Evolutionary conservation across 306 rosid species (phyloP).

Genomic region (Vigna mungo): DNA sequence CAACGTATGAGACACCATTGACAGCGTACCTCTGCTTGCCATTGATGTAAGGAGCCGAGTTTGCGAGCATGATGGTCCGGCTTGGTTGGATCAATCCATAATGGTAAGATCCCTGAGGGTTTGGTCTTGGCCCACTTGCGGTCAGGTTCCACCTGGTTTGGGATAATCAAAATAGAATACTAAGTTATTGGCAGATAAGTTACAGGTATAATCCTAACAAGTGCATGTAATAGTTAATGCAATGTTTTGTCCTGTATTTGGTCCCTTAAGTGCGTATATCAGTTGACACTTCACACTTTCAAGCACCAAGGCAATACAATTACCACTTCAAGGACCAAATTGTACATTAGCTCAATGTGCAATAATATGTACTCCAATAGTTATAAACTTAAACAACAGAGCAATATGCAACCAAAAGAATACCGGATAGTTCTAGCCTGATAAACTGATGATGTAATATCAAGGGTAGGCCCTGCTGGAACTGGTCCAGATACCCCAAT

Average conservation of each 20-base stretch:
- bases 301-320: not conserved
- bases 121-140: slow-evolving; percentile 98
- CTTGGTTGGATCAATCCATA: slow-evolving; percentile 82
- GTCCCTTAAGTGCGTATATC: not conserved
- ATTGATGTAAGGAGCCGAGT: slow-evolving; percentile 82
- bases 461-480: slow-evolving; percentile 79
- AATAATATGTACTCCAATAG: not conserved
- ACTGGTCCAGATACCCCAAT: slow-evolving; percentile 80
- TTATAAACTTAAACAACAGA: slow-evolving; percentile 16
- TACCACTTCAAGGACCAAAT: not conserved
- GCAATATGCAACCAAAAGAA: not conserved
- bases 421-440: slow-evolving; percentile 95
- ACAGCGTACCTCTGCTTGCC: slow-evolving; percentile 97
- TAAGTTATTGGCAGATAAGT: not conserved
- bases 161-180: slow-evolving; percentile 19
- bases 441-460: slow-evolving; percentile 66
- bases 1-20: slow-evolving; percentile 74
- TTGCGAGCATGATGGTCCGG: slow-evolving; percentile 80
- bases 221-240: not conserved
- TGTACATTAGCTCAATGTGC: not conserved
- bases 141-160: slow-evolving; percentile 78
- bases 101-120: slow-evolving; percentile 97
- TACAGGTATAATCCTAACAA: not conserved
- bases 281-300: not conserved
- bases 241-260: too few relatives aligned